A percentile compares a stretch with the other conserved stretches of the same genome.
Evolutionary conservation across 306 rosid genomes (phyloP).

Genomic region (Malus sieversii): DNA sequence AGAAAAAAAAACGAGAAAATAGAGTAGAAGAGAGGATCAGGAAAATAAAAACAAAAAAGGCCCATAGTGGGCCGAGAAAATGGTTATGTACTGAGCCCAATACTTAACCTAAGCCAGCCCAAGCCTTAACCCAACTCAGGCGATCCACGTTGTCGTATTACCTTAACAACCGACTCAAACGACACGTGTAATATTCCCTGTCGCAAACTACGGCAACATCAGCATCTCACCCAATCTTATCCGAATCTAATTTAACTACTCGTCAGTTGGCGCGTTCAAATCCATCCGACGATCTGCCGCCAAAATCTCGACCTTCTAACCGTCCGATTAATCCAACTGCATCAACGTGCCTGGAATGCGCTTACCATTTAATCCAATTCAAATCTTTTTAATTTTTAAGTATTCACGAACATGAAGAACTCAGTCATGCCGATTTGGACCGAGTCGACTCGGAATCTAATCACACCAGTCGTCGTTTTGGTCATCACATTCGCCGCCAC

Average conservation of each 20-base stretch:
- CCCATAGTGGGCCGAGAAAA: neutral
- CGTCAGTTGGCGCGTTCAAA: neutral
- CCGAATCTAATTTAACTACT: neutral
- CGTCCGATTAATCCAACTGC: neutral
- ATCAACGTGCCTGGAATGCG: neutral
- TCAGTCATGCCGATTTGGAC: neutral
- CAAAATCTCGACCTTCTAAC: neutral
- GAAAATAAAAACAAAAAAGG: neutral
- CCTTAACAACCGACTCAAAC: neutral
- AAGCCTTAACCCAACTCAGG: neutral
- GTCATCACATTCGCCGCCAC: constrained; percentile 6
- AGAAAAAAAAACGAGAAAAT: no score
- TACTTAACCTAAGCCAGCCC: neutral
- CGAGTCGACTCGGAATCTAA: constrained; percentile 21
- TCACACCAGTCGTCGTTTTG: neutral
- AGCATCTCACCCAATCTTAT: neutral
- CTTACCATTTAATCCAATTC: neutral
- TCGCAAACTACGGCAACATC: neutral
- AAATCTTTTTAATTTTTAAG: neutral
- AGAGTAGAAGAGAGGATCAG: neutral
- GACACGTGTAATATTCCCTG: neutral
- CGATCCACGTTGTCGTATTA: neutral
- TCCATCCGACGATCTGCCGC: neutral
- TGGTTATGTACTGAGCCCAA: neutral
- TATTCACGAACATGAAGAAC: neutral